A percentile compares a stretch with the other conserved stretches of the same genome.
These are phyloP conservation scores for Candida insectalens DNA, from an alignment of 805 yeast species.

Conservation along the genomic window DNA sequence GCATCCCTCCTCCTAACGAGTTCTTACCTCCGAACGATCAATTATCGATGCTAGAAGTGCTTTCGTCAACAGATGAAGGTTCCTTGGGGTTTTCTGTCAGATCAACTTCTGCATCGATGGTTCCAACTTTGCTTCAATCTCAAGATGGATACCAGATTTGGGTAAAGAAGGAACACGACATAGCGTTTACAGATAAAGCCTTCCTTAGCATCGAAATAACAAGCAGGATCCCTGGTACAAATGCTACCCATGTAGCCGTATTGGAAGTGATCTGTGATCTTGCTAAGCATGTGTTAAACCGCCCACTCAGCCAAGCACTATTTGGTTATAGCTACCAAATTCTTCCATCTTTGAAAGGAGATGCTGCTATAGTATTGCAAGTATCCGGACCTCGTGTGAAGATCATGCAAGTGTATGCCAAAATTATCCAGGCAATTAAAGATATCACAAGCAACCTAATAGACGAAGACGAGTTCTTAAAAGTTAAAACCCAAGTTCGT, in stretches of 20 bases:
- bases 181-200: constrained; percentile 21
- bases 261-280: constrained; percentile 45
- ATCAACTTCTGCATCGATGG: constrained; percentile 12
- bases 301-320: constrained; percentile 48
- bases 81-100: constrained; percentile 25
- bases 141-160: constrained; percentile 38
- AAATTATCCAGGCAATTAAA: constrained; percentile 25
- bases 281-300: constrained; percentile 30
- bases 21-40: constrained; percentile 28
- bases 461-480: constrained; percentile 29
- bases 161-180: constrained; percentile 31
- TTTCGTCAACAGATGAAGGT: constrained; percentile 16
- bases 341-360: constrained; percentile 44
- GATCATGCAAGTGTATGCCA: constrained; percentile 23
- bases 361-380: constrained; percentile 40
- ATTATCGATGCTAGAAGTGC: constrained; percentile 11
- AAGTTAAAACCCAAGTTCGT: constrained; percentile 38
- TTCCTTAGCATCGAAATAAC: constrained; percentile 38
- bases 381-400: constrained; percentile 43
- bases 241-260: constrained; percentile 28
- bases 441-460: constrained; percentile 10
- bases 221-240: constrained; percentile 19
- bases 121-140: no score
- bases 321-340: constrained; percentile 50
- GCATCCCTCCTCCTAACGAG: constrained; percentile 23